Conservation (phyloP, 371 early-diverging fungal genomes). For the Syncephalastrum sp. region DNA sequence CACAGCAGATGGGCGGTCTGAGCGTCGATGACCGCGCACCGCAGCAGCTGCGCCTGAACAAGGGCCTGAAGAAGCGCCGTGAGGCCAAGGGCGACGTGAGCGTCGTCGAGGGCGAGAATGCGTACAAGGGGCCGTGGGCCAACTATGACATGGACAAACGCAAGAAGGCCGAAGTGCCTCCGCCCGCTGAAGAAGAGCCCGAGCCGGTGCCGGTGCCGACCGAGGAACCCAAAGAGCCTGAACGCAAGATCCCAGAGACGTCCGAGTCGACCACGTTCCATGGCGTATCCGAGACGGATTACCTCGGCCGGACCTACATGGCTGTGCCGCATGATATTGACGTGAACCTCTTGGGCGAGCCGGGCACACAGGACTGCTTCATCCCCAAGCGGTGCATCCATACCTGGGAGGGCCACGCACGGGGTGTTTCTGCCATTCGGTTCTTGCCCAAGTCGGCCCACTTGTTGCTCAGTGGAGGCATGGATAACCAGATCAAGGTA, state of each 20-base stretch:
- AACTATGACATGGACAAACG: slow-evolving; percentile 83
- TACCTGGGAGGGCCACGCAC: slow-evolving; percentile 92
- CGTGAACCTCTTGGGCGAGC: slow-evolving; percentile 70
- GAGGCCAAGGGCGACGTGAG: slow-evolving; percentile 78
- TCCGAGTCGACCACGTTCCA: slow-evolving; percentile 76
- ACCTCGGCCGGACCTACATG: slow-evolving; percentile 94
- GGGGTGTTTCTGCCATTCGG: slow-evolving; percentile 88
- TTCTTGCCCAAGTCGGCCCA: slow-evolving; percentile 92
- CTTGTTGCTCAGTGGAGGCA: slow-evolving; percentile 84
- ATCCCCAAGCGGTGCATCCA: slow-evolving; percentile 85
- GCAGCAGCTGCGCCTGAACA: slow-evolving; percentile 45
- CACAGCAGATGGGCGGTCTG: slow-evolving; percentile 45
- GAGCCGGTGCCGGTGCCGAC: slow-evolving; percentile 14
- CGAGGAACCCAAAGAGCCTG: slow-evolving; percentile 21
- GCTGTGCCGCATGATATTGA: slow-evolving; percentile 88
- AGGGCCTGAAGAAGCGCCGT: slow-evolving; percentile 63
- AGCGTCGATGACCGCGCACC: slow-evolving; percentile 56
- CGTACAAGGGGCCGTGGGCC: slow-evolving; percentile 95
- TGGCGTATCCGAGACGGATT: slow-evolving; percentile 80
- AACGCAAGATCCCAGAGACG: slow-evolving; percentile 5
- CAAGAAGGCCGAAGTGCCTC: slow-evolving; percentile 39
- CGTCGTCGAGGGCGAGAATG: slow-evolving; percentile 75
- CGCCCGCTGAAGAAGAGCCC: slow-evolving; percentile 4
- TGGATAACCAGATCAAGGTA: slow-evolving; percentile 93
- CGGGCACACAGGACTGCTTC: slow-evolving; percentile 79